A percentile compares a stretch with the other conserved stretches of the same genome.
Evolutionary conservation across 148 eudicot genomes (phyloP).

Genomic region (Rhododendron mucronatum): DNA sequence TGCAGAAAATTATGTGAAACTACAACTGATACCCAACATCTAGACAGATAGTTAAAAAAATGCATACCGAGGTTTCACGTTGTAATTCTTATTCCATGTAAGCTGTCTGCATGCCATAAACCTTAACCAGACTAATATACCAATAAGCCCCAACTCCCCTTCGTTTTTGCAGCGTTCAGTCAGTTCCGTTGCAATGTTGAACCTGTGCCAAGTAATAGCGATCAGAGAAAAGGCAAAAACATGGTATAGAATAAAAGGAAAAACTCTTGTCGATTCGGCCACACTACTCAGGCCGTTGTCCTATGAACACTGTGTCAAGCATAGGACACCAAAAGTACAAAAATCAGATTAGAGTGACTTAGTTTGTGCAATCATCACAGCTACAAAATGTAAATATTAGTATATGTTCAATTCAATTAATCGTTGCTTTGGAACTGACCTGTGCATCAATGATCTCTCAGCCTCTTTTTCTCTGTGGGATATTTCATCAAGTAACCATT

Average conservation of each 20-base stretch:
- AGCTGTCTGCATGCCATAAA: conserved; percentile 13
- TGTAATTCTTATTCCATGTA: conserved; percentile 11
- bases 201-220: conserved; percentile 1
- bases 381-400: not conserved
- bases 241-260: not conserved
- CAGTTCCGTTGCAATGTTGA: conserved; percentile 10
- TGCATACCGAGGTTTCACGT: conserved; percentile 7
- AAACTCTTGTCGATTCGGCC: not conserved
- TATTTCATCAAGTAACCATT: conserved; percentile 22
- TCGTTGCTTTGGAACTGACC: not conserved
- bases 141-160: conserved; percentile 8
- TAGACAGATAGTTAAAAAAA: not conserved
- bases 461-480: conserved; percentile 10
- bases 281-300: not conserved
- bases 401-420: not conserved
- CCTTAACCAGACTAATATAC: conserved; percentile 9
- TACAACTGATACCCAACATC: not conserved
- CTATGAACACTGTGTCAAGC: not conserved
- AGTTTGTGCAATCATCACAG: not conserved
- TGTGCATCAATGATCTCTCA: conserved; percentile 13
- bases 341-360: not conserved
- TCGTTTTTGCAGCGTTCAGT: conserved; percentile 6
- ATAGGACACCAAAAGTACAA: not conserved
- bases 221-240: not conserved
- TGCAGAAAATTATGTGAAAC: not conserved